Conservation (phyloP, 352 stramenopile genomes). For the Globisporangium barbulae region DNA sequence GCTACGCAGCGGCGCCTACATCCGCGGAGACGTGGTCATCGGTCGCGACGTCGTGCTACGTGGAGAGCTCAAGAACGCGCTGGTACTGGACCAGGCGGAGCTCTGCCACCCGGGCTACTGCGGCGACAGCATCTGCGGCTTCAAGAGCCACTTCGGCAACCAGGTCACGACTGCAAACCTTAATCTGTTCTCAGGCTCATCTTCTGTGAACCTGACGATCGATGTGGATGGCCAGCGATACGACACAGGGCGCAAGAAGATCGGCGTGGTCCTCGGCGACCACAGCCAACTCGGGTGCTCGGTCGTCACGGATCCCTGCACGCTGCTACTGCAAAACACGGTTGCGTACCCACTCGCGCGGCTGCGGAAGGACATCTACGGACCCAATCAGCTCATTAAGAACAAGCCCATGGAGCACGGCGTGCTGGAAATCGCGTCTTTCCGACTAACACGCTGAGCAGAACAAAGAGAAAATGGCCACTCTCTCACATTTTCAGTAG, state of each 20-base stretch:
- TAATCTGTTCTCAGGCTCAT: conserved; percentile 36
- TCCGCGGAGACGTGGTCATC: conserved; percentile 67
- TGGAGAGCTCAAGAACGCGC: conserved; percentile 66
- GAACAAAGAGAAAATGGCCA: neutral
- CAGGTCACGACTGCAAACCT: conserved; percentile 81
- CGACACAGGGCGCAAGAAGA: conserved; percentile 65
- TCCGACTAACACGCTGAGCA: conserved; percentile 14
- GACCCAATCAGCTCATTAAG: conserved; percentile 65
- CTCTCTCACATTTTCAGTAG: neutral
- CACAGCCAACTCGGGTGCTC: conserved; percentile 70
- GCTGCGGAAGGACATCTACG: conserved; percentile 66
- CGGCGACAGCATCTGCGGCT: conserved; percentile 68
- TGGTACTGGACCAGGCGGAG: conserved; percentile 73
- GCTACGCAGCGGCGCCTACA: conserved; percentile 60
- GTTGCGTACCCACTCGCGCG: conserved; percentile 66
- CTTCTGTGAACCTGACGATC: conserved; percentile 28
- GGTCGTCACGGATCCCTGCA: conserved; percentile 70
- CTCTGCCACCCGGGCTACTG: conserved; percentile 74
- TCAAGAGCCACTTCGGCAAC: conserved; percentile 82
- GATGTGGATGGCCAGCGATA: conserved; percentile 36
- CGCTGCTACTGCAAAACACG: conserved; percentile 52
- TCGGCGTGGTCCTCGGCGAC: conserved; percentile 70
- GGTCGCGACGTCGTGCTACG: conserved; percentile 58
- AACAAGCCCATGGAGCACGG: conserved; percentile 77
- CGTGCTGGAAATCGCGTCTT: conserved; percentile 48